Conservation (phyloP, 768 basidiomycete species). For the Pseudohyphozyma bogoriensis region DNA sequence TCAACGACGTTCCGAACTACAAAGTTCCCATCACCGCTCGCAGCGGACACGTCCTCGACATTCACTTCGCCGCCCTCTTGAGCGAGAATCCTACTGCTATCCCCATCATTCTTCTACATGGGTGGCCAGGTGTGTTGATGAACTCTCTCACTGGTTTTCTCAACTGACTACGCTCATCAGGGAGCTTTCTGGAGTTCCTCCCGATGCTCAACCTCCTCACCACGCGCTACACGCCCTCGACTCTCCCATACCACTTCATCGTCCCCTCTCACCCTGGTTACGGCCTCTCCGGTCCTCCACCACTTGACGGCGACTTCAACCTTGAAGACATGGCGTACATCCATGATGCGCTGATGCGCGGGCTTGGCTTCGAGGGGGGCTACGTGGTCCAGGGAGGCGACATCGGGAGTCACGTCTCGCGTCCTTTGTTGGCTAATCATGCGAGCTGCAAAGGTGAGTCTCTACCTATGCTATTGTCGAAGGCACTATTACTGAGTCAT, state of each 20-base stretch:
- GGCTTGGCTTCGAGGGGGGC: constrained; percentile 10
- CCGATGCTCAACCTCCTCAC: constrained; percentile 8
- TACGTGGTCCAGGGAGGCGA: constrained; percentile 21
- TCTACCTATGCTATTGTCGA: no score
- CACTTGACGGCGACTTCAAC: constrained; percentile 12
- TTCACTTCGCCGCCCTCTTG: constrained; percentile 32
- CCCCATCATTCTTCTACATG: constrained; percentile 32
- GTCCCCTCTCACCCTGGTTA: constrained; percentile 30
- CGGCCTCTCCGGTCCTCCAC: constrained; percentile 19
- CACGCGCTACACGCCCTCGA: neutral
- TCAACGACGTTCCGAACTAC: neutral
- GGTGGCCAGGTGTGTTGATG: constrained; percentile 26
- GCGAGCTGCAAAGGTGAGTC: no score
- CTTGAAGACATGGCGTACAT: constrained; percentile 16
- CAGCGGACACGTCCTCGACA: neutral
- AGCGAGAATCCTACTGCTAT: constrained; percentile 30
- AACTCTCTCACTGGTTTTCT: neutral
- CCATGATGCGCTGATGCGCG: constrained; percentile 22
- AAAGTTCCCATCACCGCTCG: no score
- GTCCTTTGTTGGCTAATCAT: no score
- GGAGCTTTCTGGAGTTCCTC: constrained; percentile 26
- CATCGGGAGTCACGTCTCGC: no score
- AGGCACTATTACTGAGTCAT: no score
- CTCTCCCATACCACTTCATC: constrained; percentile 26
- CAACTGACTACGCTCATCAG: neutral